Evolutionary conservation across 2,329 filamentous ascomycete species (phyloP).

Genomic region (Aspergillus transmontanensis): DNA sequence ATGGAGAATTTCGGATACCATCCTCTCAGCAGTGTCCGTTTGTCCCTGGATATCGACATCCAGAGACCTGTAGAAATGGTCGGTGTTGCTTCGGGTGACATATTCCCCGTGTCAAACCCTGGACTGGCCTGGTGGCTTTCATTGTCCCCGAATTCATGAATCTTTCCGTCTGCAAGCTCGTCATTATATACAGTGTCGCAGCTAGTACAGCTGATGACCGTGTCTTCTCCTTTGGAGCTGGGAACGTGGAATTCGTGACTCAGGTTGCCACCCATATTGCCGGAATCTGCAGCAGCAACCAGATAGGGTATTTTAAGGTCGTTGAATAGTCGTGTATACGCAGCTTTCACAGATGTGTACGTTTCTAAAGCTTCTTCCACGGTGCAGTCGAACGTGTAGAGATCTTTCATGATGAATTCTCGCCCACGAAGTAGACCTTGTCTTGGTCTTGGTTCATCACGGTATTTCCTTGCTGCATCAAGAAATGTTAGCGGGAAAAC

Average conservation of each 20-base stretch:
- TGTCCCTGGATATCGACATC: constrained; percentile 55
- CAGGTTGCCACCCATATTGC: constrained; percentile 90
- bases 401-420: constrained; percentile 97
- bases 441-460: constrained; percentile 86
- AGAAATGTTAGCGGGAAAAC: neutral
- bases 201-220: constrained; percentile 70
- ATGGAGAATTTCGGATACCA: constrained; percentile 61
- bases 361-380: constrained; percentile 72
- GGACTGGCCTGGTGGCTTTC: constrained; percentile 10
- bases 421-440: constrained; percentile 84
- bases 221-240: constrained; percentile 80
- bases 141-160: constrained; percentile 18
- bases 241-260: constrained; percentile 95
- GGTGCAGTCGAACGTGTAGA: constrained; percentile 88
- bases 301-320: constrained; percentile 82
- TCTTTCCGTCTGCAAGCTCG: constrained; percentile 67
- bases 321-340: constrained; percentile 77
- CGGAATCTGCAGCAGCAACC: constrained; percentile 86
- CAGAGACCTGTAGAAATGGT: constrained; percentile 43
- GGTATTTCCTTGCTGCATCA: constrained; percentile 77
- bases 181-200: constrained; percentile 85
- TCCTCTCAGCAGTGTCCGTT: constrained; percentile 67
- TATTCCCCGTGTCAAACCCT: constrained; percentile 29
- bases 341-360: constrained; percentile 71
- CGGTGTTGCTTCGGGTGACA: constrained; percentile 23